Base-by-base conservation (phyloP, 768 basidiomycete genomes). In the Chlorophyllum brunneum region DNA sequence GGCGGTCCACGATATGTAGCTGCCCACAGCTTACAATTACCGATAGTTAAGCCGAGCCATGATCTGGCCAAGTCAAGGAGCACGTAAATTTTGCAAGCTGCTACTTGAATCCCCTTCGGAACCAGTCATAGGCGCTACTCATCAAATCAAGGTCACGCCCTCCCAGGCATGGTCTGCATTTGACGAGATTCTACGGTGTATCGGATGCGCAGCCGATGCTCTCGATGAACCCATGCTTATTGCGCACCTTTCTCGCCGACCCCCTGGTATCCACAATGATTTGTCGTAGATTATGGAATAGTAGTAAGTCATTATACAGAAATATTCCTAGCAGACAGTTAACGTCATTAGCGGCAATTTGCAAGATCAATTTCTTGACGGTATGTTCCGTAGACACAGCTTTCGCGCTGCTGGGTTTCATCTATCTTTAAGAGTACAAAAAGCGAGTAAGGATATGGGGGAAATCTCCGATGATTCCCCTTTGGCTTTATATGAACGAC, bases 281-380 rank as follows among this genome's bases (percentile, higher is more conserved):
- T 2, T 6, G 11, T 5, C 15, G 16, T 36, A n/a, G 16, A 15
- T 11, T 36, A 8, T 36, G 34, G 34, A 36, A 36, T 11, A 36
- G 34, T 15, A 16, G 34, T 36, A 11, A 36, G 34, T 36, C 11
- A n/a, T 16, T 11, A n/a, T 11, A 15, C 22, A 18, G 13, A 15
- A 31, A 20, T 51, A 51, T 41, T 24, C 49, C 18, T 11, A 56
- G 30, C n/a, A n/a, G n/a, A n/a, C n/a, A n/a, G n/a, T n/a, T n/a
- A 49, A 56, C 24, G 43, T 56, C 16, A 39, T 52, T n/a, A 47
- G 55, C 29, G 45, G 30, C 7, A 48, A 51, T 22, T 30, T 56
- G 13, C 11, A 29, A 2, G 24, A 51, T 9, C 51, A 44, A 37
- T 51, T 56, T 24, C 33, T 51, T n/a, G 18, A 45, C 31, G 55